Percentiles rank a stretch among this genome's conserved stretches.
Conservation (phyloP, 2,329 filamentous ascomycete species). For the Colletotrichum tropicale region DNA sequence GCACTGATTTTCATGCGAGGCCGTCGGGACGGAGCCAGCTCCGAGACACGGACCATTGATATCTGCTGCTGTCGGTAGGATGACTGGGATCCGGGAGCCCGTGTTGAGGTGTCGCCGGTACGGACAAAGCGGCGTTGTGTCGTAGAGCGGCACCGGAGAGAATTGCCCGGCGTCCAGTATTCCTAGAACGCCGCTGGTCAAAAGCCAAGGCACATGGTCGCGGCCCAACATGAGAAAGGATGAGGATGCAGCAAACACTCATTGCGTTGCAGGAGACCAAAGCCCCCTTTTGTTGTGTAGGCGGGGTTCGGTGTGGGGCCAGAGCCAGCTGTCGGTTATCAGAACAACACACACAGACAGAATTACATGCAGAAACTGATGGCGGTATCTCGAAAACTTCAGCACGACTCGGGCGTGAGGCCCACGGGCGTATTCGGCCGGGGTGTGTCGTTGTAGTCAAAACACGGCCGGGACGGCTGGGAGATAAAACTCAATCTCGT, state of each 20-base stretch:
- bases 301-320: background rate
- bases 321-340: background rate
- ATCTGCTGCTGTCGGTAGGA: background rate
- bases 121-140: background rate
- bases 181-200: background rate
- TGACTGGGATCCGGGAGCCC: background rate
- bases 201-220: background rate
- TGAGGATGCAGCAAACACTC: background rate
- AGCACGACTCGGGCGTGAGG: background rate
- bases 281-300: background rate
- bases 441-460: background rate
- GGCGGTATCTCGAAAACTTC: background rate
- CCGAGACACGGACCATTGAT: background rate
- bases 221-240: background rate
- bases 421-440: background rate
- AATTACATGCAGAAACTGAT: background rate
- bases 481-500: slow-evolving; percentile 12
- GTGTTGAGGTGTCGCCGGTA: background rate
- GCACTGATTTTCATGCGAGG: background rate
- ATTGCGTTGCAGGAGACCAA: background rate
- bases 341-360: background rate
- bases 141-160: background rate
- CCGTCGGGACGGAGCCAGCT: background rate
- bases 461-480: background rate
- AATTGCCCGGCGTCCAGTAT: background rate